Percentiles rank a stretch among this genome's conserved stretches.
Conservation (phyloP, 257 asterid genomes). For the Haberlea rhodopensis region DNA sequence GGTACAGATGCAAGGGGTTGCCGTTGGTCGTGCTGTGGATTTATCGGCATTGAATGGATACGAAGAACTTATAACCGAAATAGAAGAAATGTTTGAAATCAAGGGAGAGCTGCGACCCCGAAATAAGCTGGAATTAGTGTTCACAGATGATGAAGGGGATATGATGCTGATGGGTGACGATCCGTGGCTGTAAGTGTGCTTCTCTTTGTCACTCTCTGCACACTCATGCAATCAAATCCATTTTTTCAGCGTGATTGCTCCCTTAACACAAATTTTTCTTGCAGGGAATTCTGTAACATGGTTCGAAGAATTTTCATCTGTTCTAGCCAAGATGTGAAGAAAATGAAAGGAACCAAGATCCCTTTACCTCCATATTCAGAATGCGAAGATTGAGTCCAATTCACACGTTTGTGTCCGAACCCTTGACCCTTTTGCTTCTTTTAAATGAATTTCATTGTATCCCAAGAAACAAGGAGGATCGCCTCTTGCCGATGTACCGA, state of each 20-base stretch:
- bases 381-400: constrained; percentile 36
- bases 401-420: neutral
- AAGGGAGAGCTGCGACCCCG: constrained; percentile 70
- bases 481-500: too few relatives aligned
- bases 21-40: constrained; percentile 94
- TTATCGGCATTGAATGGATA: constrained; percentile 69
- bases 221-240: neutral
- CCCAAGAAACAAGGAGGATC: too few relatives aligned
- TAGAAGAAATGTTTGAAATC: constrained; percentile 84
- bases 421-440: neutral
- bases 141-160: constrained; percentile 93
- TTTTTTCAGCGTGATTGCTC: neutral
- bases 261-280: constrained; percentile 18
- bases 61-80: constrained; percentile 63
- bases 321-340: constrained; percentile 71
- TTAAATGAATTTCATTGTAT: too few relatives aligned
- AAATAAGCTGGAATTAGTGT: constrained; percentile 78
- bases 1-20: constrained; percentile 99
- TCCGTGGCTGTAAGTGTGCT: constrained; percentile 87
- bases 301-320: constrained; percentile 71
- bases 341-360: constrained; percentile 58
- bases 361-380: constrained; percentile 38
- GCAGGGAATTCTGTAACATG: constrained; percentile 83
- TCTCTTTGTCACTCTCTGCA: neutral
- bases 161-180: constrained; percentile 95